Evolutionary conservation across 495 filamentous ascomycete genomes (phyloP).

Genomic region (Tirmania nivea): DNA sequence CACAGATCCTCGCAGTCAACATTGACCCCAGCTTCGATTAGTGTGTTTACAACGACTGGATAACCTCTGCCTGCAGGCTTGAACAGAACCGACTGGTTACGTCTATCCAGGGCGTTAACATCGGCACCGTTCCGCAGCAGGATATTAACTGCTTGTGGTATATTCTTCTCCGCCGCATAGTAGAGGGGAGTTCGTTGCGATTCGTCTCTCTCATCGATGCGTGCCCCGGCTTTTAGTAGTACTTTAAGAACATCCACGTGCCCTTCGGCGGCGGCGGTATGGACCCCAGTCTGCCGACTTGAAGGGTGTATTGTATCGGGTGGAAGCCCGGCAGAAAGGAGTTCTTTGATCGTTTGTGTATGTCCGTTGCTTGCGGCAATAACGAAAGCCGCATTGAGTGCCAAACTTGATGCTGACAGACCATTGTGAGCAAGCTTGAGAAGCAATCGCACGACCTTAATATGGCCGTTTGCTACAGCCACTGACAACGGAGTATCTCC

Average conservation of each 20-base stretch:
- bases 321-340: background rate
- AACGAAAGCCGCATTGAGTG: background rate
- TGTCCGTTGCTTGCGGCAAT: slow-evolving; percentile 1
- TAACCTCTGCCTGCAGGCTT: slow-evolving; percentile 4
- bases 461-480: background rate
- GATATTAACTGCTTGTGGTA: background rate
- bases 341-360: background rate
- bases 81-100: slow-evolving; percentile 1
- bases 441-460: background rate
- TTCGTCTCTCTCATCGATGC: background rate
- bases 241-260: too few relatives aligned
- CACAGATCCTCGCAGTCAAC: slow-evolving; percentile 4
- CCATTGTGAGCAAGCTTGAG: background rate
- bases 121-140: slow-evolving; percentile 6
- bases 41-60: slow-evolving; percentile 1
- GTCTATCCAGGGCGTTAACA: background rate
- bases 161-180: slow-evolving; percentile 1
- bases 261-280: background rate
- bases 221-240: too few relatives aligned
- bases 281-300: slow-evolving; percentile 2
- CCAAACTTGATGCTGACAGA: background rate
- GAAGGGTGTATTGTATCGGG: background rate
- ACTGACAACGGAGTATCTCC: slow-evolving; percentile 2
- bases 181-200: slow-evolving; percentile 3
- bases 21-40: slow-evolving; percentile 9